phyloP scores from a whole-genome alignment of 108 stramenopile genomes.

The Fragilaria crotonensis region DNA sequence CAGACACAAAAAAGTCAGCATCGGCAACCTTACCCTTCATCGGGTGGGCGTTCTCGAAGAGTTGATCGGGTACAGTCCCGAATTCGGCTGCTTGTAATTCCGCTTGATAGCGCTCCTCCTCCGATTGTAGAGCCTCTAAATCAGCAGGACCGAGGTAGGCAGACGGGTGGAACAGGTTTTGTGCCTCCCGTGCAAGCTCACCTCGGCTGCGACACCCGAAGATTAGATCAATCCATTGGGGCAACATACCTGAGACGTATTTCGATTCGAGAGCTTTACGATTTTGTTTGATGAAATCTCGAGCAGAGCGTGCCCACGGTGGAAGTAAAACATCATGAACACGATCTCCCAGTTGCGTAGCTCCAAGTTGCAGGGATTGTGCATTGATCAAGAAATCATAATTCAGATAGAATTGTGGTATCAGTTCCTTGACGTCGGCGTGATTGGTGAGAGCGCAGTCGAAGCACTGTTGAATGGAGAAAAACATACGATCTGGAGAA shows the following conservation, averaged over 20 bases:
- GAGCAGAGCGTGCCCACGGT: conserved; percentile 82
- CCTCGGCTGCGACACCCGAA: conserved; percentile 93
- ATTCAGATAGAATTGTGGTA: conserved; percentile 91
- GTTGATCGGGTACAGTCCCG: conserved; percentile 69
- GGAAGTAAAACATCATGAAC: conserved; percentile 88
- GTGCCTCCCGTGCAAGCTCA: conserved; percentile 63
- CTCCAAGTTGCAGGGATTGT: conserved; percentile 87
- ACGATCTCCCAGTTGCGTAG: conserved; percentile 79
- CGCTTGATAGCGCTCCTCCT: conserved; percentile 73
- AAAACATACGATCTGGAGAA: conserved; percentile 94
- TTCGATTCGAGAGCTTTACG: conserved; percentile 91
- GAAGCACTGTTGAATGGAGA: conserved; percentile 68
- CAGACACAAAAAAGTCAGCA: conserved; percentile 32
- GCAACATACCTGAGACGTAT: conserved; percentile 72
- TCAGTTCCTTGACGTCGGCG: conserved; percentile 97
- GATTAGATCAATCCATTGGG: conserved; percentile 96
- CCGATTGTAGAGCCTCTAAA: conserved; percentile 47
- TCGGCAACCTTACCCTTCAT: conserved; percentile 13
- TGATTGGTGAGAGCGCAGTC: conserved; percentile 78
- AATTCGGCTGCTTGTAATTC: conserved; percentile 85
- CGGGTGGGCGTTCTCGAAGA: conserved; percentile 64
- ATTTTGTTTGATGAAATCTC: conserved; percentile 85
- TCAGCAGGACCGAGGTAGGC: conserved; percentile 79
- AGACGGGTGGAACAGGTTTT: conserved; percentile 86
- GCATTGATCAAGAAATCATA: conserved; percentile 91